Conservation (phyloP, 1,139 yeast species). For the Yamadazyma aaseri region DNA sequence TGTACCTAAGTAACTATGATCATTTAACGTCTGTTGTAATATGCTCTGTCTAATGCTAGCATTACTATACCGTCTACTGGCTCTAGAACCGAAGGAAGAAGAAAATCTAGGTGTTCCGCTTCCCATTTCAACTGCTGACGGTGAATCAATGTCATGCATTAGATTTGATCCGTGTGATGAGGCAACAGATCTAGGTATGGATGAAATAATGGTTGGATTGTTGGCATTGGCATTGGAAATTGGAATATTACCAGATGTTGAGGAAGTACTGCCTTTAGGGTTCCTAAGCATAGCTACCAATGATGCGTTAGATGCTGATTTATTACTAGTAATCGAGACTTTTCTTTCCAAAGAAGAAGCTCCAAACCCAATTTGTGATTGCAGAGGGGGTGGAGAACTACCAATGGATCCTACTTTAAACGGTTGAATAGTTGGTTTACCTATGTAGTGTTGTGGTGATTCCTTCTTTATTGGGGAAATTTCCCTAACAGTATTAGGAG, state of each 20-base stretch:
- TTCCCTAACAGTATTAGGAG: constrained; percentile 26
- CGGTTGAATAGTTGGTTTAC: constrained; percentile 48
- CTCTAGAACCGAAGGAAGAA: constrained; percentile 57
- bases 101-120: constrained; percentile 47
- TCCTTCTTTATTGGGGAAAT: constrained; percentile 16
- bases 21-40: constrained; percentile 22
- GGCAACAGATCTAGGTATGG: constrained; percentile 40
- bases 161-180: constrained; percentile 41
- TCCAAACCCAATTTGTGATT: constrained; percentile 21
- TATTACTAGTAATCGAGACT: constrained; percentile 45
- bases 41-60: constrained; percentile 34
- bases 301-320: constrained; percentile 56
- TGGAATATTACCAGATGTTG: constrained; percentile 34
- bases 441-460: constrained; percentile 18
- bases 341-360: constrained; percentile 39
- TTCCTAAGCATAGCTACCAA: constrained; percentile 53
- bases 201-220: constrained; percentile 16
- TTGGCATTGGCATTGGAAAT: constrained; percentile 17
- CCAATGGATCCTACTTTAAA: constrained; percentile 64
- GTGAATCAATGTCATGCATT: constrained; percentile 18
- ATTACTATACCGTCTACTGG: constrained; percentile 42
- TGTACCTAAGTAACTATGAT: constrained; percentile 29
- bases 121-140: constrained; percentile 20
- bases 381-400: constrained; percentile 40
- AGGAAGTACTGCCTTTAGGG: constrained; percentile 38